Conservation (phyloP, 2,329 filamentous ascomycete genomes). For the Sporothrix schenckii region DNA sequence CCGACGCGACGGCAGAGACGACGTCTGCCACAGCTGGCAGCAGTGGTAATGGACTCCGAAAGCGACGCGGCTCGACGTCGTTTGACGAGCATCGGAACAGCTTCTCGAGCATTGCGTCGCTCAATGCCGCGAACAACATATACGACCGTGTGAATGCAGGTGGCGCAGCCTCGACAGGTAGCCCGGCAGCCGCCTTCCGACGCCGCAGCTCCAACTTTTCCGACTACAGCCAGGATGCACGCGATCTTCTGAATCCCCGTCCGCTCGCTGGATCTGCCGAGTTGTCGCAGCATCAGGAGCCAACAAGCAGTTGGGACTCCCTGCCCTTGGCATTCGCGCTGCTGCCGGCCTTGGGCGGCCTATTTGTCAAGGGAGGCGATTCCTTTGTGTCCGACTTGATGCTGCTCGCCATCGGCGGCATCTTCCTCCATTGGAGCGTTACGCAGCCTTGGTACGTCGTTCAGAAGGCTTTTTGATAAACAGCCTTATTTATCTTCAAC, state of each 20-base stretch:
- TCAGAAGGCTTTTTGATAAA: not conserved
- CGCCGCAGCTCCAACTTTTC: conserved; percentile 66
- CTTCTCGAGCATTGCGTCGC: conserved; percentile 22
- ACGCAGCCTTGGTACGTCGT: conserved; percentile 77
- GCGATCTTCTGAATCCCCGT: conserved; percentile 68
- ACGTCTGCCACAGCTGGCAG: not conserved
- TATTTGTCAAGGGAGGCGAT: conserved; percentile 83
- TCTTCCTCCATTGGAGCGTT: conserved; percentile 92
- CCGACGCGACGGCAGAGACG: conserved; percentile 12
- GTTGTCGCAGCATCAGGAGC: conserved; percentile 48
- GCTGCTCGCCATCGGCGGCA: conserved; percentile 73
- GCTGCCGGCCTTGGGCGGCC: conserved; percentile 79
- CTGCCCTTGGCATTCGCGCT: conserved; percentile 82
- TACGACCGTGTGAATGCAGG: not conserved
- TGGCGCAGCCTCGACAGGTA: conserved; percentile 44
- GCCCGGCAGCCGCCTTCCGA: conserved; percentile 42
- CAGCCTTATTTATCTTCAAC: not conserved
- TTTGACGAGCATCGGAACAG: conserved; percentile 23
- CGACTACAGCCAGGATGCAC: conserved; percentile 72
- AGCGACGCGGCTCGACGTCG: conserved; percentile 28
- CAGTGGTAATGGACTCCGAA: not conserved
- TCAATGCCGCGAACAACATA: conserved; percentile 7
- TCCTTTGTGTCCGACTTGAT: conserved; percentile 83
- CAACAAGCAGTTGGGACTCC: conserved; percentile 73
- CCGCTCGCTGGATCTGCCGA: conserved; percentile 42